These are phyloP conservation scores for Ensete ventricosum DNA, from an alignment of 176 grass and related monocot genomes.

Conservation along the genomic window DNA sequence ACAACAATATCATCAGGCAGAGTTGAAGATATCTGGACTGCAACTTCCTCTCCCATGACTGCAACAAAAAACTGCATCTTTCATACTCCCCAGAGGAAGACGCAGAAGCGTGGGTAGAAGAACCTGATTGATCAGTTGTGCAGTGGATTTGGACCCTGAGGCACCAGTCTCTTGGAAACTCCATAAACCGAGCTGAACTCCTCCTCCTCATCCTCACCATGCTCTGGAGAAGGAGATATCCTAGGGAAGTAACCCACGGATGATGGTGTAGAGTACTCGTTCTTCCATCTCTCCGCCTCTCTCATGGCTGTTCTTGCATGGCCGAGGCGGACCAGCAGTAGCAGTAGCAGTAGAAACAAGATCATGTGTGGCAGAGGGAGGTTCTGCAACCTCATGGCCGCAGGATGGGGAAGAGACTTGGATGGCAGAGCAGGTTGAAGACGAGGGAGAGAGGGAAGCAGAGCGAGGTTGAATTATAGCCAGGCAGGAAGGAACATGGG, in stretches of 20 bases:
- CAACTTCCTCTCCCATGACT: neutral
- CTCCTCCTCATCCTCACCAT: conserved; percentile 11
- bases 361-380: neutral
- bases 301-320: conserved; percentile 7
- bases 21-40: neutral
- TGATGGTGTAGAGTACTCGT: conserved; percentile 15
- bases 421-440: neutral
- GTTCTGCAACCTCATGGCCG: neutral
- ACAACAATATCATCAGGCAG: neutral
- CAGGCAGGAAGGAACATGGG: neutral
- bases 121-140: conserved; percentile 62
- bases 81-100: neutral
- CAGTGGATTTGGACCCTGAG: conserved; percentile 81
- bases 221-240: neutral
- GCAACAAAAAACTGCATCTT: conserved; percentile 1
- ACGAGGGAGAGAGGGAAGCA: neutral
- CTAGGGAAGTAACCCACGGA: conserved; percentile 24
- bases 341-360: conserved; percentile 14
- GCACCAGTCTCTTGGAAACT: conserved; percentile 72
- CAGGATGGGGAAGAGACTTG: neutral
- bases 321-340: conserved; percentile 17
- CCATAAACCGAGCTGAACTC: conserved; percentile 20
- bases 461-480: neutral
- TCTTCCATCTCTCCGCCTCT: neutral
- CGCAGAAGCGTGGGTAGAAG: no score